These are phyloP conservation scores for Aspergillus ibericus DNA, from an alignment of 2,329 filamentous ascomycete genomes.

Conservation along the genomic window DNA sequence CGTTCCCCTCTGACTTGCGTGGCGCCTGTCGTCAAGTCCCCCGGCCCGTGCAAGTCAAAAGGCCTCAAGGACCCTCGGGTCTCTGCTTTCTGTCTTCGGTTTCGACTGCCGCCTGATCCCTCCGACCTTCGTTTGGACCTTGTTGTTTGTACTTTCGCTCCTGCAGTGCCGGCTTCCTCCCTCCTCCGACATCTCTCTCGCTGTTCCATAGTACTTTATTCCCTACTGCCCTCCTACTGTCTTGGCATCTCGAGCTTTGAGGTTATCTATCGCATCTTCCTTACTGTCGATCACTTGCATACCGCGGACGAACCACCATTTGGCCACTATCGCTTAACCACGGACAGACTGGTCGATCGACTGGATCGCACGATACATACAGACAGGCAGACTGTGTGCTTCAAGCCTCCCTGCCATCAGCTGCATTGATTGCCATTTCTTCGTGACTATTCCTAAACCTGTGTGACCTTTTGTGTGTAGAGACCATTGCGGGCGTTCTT, in stretches of 20 bases:
- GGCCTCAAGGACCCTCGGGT: conserved; percentile 13
- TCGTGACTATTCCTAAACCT: not conserved
- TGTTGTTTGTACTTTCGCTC: not conserved
- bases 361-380: not conserved
- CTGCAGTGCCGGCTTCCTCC: not conserved
- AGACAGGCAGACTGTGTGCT: not conserved
- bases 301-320: not conserved
- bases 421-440: not conserved
- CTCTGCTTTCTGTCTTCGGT: conserved; percentile 8
- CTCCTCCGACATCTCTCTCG: not conserved
- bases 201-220: not conserved
- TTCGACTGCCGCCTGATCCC: not conserved
- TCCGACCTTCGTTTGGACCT: not conserved
- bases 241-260: not conserved
- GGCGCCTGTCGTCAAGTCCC: conserved; percentile 28
- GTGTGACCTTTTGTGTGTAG: not conserved
- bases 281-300: not conserved
- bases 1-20: conserved; percentile 26
- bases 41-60: conserved; percentile 17
- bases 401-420: not conserved
- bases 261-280: not conserved
- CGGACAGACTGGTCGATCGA: not conserved
- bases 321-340: not conserved
- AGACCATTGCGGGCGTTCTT: not conserved
- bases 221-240: not conserved